Percentiles rank a stretch among this genome's conserved stretches.
phyloP scores from a whole-genome alignment of 2,329 filamentous ascomycete species.

The Fusarium sp. region DNA sequence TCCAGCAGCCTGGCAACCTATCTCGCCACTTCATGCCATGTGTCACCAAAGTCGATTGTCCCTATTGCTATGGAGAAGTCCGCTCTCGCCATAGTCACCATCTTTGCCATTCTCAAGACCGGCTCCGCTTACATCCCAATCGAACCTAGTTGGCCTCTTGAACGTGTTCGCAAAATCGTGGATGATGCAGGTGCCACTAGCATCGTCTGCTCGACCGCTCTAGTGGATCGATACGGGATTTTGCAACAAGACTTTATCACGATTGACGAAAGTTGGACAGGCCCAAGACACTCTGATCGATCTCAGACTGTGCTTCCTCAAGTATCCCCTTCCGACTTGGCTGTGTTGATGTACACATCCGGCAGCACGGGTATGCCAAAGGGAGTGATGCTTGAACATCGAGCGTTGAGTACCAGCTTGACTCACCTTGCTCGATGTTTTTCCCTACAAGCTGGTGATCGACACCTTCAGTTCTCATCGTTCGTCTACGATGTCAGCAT shows the following conservation, averaged over 20 bases:
- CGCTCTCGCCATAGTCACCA: neutral
- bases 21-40: neutral
- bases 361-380: neutral
- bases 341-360: neutral
- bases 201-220: neutral
- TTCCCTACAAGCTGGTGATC: neutral
- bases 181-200: neutral
- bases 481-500: neutral
- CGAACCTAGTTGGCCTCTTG: neutral
- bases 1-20: neutral
- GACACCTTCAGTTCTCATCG: neutral
- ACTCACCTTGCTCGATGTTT: neutral
- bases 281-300: neutral
- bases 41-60: neutral
- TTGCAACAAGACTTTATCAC: neutral
- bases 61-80: neutral
- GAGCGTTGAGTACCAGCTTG: neutral
- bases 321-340: neutral
- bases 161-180: neutral
- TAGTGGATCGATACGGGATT: neutral
- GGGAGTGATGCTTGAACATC: neutral
- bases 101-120: neutral
- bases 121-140: neutral
- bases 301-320: rapidly evolving
- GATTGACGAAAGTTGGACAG: neutral